Base-by-base conservation (phyloP, 2,329 filamentous ascomycete species). In the Arthroderma sp. region DNA sequence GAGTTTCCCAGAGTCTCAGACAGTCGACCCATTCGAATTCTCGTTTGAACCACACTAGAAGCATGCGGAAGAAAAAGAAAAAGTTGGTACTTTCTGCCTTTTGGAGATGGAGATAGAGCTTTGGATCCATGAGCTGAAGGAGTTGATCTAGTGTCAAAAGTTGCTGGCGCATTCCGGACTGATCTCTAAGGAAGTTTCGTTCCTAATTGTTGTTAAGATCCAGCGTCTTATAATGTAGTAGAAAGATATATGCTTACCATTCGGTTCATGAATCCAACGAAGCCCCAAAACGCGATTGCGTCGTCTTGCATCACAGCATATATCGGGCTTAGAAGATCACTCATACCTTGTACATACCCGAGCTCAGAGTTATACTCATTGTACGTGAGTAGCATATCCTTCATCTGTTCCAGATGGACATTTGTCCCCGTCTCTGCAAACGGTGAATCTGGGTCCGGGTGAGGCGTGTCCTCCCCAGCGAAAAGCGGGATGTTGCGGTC, bases 51-150 rank as follows among this genome's bases (percentile, higher is more conserved):
- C 93, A 98, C 8, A 98, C 93, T 1, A 98, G 79, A 35, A 98
- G 79, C 93, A 97, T 97, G 60, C 93, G 87, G 81, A 97, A 98
- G 77, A 98, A 97, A 77, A 98, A 98, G 74, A 98, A 98, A 73
- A 98, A 98, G 71, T 98, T 98, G 23, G 93, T 98, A 66, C 87
- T 94, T 66, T 98, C 94, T 19, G 91, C 88, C 15, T 81, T 84
- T 70, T 95, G 83, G 0, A 98, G 81, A 66, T 98, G 93, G 1
- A 87, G 79, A 72, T 96, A 97, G 6, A 98, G 82, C 68, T 90
- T 87, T 0, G 94, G 93, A 64, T 98, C 93, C 83, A 98, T 91
- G 58, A 98, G 88, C 68, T 95, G 90, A 11, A 97, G 90, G 0
- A 98, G 84, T 63, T 98, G 90, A 67, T 98, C 91, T 2, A 98